Percentiles rank a stretch among this genome's conserved stretches.
These are phyloP conservation scores for Thymus mandschuricus DNA, from an alignment of 257 asterid genomes.

Conservation along the genomic window DNA sequence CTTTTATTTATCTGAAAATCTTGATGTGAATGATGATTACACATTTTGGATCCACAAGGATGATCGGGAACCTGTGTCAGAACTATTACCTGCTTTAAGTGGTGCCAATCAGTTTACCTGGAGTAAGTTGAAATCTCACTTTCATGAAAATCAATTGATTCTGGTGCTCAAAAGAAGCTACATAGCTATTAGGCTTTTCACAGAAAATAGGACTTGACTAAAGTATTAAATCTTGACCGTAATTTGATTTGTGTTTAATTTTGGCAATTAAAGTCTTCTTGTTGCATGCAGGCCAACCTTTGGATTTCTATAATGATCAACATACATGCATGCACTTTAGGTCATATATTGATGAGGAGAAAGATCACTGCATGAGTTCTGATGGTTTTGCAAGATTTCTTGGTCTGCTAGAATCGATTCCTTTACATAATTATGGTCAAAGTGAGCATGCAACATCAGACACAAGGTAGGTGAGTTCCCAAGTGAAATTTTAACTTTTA, in stretches of 20 bases:
- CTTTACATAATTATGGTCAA: slow-evolving; percentile 67
- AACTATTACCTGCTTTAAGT: slow-evolving; percentile 61
- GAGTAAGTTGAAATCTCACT: slow-evolving; percentile 48
- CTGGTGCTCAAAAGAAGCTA: slow-evolving; percentile 16
- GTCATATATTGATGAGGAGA: slow-evolving; percentile 56
- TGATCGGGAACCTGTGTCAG: slow-evolving; percentile 48
- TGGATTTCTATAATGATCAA: slow-evolving; percentile 66
- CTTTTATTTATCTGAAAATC: slow-evolving; percentile 90
- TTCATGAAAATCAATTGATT: slow-evolving; percentile 26
- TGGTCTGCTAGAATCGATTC: slow-evolving; percentile 88
- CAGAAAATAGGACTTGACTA: slow-evolving; percentile 5
- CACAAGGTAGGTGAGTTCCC: slow-evolving; percentile 64
- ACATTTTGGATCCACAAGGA: slow-evolving; percentile 82
- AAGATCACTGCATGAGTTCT: slow-evolving; percentile 75
- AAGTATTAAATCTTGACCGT: not conserved
- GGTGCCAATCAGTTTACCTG: slow-evolving; percentile 46
- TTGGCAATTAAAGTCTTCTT: slow-evolving; percentile 28
- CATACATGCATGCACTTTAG: slow-evolving; percentile 68
- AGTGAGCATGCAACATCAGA: slow-evolving; percentile 61
- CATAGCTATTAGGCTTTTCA: slow-evolving; percentile 14
- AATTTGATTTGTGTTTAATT: slow-evolving; percentile 14
- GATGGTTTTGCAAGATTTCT: slow-evolving; percentile 87
- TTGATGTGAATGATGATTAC: slow-evolving; percentile 82
- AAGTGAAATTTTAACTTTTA: not conserved
- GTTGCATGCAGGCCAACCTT: slow-evolving; percentile 58